These are phyloP conservation scores for Kwoniella sp. DNA, from an alignment of 768 basidiomycete genomes.

Conservation along the genomic window DNA sequence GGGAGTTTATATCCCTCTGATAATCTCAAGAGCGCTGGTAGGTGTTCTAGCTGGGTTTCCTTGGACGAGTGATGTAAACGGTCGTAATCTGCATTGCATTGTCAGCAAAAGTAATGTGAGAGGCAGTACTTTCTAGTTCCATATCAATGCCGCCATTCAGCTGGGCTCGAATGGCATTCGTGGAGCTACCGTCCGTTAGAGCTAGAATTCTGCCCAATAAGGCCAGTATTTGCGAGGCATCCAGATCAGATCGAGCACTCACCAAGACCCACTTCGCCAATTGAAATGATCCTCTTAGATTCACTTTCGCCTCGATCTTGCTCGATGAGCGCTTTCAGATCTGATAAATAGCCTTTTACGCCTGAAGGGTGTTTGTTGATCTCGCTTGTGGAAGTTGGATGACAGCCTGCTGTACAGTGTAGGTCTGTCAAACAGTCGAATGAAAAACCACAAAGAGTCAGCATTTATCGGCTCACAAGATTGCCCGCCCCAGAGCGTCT, in stretches of 20 bases:
- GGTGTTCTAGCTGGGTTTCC: slow-evolving; percentile 66
- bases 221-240: too few species aligned
- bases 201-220: too few species aligned
- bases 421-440: slow-evolving; percentile 58
- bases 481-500: too few species aligned
- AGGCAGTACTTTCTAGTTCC: too few species aligned
- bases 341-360: slow-evolving; percentile 65
- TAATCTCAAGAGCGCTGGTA: slow-evolving; percentile 68
- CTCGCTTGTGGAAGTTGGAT: slow-evolving; percentile 73
- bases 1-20: slow-evolving; percentile 74
- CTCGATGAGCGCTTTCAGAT: slow-evolving; percentile 63
- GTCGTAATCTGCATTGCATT: slow-evolving; percentile 66
- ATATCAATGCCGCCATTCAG: too few species aligned
- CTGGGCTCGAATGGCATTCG: too few species aligned
- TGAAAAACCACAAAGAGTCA: background rate
- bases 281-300: slow-evolving; percentile 65
- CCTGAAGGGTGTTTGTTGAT: slow-evolving; percentile 66
- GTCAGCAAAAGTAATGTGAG: too few species aligned
- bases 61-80: slow-evolving; percentile 66
- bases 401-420: slow-evolving; percentile 75
- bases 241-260: slow-evolving; percentile 20
- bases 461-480: too few species aligned
- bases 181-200: too few species aligned
- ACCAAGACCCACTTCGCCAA: slow-evolving; percentile 83
- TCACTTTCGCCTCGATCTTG: slow-evolving; percentile 50